These are phyloP conservation scores for Podaxis carcinomalis DNA, from an alignment of 768 basidiomycete genomes.

Conservation along the genomic window DNA sequence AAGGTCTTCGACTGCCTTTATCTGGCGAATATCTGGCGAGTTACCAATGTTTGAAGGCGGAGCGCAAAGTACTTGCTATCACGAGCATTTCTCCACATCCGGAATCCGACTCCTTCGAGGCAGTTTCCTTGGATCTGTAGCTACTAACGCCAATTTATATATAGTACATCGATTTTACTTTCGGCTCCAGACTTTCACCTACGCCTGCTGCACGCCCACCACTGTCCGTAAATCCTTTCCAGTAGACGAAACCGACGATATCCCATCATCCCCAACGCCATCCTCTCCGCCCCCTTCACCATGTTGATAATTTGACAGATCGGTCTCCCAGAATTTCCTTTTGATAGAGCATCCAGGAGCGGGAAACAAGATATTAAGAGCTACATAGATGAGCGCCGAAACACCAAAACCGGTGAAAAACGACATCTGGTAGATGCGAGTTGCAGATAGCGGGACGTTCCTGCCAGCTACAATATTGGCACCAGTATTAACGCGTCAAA, in stretches of 20 bases:
- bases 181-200: background rate
- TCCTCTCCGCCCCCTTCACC: background rate
- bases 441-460: constrained; percentile 61
- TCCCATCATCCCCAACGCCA: background rate
- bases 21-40: too few species aligned
- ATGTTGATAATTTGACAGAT: constrained; percentile 33
- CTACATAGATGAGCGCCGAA: constrained; percentile 59
- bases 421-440: constrained; percentile 69
- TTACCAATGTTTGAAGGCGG: too few species aligned
- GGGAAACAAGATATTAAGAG: constrained; percentile 58
- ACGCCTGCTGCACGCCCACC: background rate
- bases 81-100: too few species aligned
- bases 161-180: background rate
- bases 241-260: background rate
- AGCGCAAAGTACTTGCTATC: too few species aligned
- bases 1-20: too few species aligned
- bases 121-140: too few species aligned
- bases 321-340: constrained; percentile 48
- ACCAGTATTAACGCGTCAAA: background rate
- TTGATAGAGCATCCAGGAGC: constrained; percentile 39
- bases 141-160: too few species aligned
- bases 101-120: too few species aligned
- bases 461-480: constrained; percentile 39
- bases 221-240: background rate
- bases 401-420: constrained; percentile 84